Conservation (phyloP, 352 stramenopile genomes). For the Phytophthora pseudosyringae region DNA sequence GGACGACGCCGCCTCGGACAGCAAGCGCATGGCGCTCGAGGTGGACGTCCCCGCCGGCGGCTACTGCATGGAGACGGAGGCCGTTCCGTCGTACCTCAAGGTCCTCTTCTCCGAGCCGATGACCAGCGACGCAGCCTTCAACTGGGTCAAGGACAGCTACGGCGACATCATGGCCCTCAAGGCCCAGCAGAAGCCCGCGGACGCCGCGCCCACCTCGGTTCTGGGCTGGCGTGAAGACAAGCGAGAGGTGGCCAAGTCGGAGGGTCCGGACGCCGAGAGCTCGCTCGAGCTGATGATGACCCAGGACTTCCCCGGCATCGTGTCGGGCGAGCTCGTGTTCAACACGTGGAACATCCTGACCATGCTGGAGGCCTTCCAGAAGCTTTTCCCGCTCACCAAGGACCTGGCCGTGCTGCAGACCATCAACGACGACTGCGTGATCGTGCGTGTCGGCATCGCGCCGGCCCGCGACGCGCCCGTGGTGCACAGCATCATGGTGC, state of each 20-base stretch:
- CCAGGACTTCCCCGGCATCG: slow-evolving; percentile 35
- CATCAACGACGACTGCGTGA: slow-evolving; percentile 56
- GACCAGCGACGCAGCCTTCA: slow-evolving; percentile 44
- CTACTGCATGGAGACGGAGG: slow-evolving; percentile 49
- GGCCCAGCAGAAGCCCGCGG: slow-evolving; percentile 28
- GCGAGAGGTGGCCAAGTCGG: slow-evolving; percentile 23
- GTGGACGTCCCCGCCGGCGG: slow-evolving; percentile 29
- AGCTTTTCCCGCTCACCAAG: slow-evolving; percentile 48
- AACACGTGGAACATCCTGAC: slow-evolving; percentile 51
- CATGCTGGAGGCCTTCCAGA: slow-evolving; percentile 31
- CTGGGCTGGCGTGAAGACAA: slow-evolving; percentile 48
- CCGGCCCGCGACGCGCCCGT: slow-evolving; percentile 35
- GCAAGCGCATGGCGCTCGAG: slow-evolving; percentile 22
- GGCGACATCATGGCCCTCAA: slow-evolving; percentile 48
- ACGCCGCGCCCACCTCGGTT: slow-evolving; percentile 13
- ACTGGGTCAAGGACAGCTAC: slow-evolving; percentile 61
- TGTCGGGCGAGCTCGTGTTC: slow-evolving; percentile 49
- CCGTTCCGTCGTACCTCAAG: slow-evolving; percentile 46
- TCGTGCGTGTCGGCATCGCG: slow-evolving; percentile 42
- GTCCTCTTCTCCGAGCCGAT: slow-evolving; percentile 46
- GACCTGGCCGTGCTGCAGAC: slow-evolving; percentile 48
- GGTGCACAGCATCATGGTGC: slow-evolving; percentile 49
- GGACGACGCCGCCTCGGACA: slow-evolving; percentile 9
- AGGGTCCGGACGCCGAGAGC: slow-evolving; percentile 10
- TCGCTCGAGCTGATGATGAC: slow-evolving; percentile 46